Conservation (phyloP, 352 stramenopile species). For the Pythium dissimile region DNA sequence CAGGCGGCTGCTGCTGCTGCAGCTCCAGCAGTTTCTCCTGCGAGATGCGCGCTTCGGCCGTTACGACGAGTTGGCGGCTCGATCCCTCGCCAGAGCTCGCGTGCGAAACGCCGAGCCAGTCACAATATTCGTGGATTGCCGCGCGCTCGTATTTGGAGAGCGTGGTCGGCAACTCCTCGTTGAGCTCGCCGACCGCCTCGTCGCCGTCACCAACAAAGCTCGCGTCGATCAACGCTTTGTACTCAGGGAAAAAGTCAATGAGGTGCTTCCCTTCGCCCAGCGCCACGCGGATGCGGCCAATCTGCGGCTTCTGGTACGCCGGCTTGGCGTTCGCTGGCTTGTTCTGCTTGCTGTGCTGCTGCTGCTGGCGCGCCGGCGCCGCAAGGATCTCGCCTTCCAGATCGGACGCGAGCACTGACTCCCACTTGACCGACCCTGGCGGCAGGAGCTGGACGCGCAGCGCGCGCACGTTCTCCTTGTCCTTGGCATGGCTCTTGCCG, state of each 20-base stretch:
- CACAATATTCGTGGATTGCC: conserved; percentile 61
- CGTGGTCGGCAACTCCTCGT: conserved; percentile 33
- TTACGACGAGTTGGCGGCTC: conserved; percentile 36
- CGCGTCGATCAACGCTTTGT: conserved; percentile 57
- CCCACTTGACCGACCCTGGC: conserved; percentile 60
- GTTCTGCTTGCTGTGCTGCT: conserved; percentile 16
- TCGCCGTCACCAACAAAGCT: conserved; percentile 31
- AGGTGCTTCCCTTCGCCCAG: conserved; percentile 36
- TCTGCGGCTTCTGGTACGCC: conserved; percentile 16
- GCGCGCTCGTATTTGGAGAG: conserved; percentile 67
- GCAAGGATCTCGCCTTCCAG: conserved; percentile 44
- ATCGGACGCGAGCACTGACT: conserved; percentile 37
- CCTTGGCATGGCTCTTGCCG: not conserved
- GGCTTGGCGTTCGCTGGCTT: conserved; percentile 30
- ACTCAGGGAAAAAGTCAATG: conserved; percentile 56
- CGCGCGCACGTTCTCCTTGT: conserved; percentile 44
- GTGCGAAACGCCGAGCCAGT: conserved; percentile 53
- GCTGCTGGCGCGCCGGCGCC: conserved; percentile 30
- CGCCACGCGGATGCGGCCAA: conserved; percentile 37
- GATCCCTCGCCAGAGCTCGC: conserved; percentile 42
- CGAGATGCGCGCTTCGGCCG: conserved; percentile 13
- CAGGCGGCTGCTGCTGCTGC: conserved; percentile 20
- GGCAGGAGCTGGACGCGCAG: conserved; percentile 57
- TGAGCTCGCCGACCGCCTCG: conserved; percentile 24
- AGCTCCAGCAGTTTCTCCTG: conserved; percentile 2